These are phyloP conservation scores for Setaria italica DNA, from an alignment of 202 grass and related monocot species.

Conservation along the genomic window DNA sequence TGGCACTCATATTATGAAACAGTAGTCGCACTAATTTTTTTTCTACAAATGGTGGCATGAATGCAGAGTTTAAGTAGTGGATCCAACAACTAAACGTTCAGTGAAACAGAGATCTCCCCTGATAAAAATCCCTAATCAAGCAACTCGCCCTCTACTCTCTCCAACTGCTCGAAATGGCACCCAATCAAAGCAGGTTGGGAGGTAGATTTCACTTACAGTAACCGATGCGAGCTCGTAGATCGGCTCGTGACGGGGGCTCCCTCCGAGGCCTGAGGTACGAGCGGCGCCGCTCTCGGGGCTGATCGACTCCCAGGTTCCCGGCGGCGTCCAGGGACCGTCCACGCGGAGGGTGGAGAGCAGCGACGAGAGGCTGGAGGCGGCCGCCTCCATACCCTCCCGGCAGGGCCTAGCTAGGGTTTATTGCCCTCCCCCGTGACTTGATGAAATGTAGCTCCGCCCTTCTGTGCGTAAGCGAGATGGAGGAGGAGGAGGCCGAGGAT, in stretches of 20 bases:
- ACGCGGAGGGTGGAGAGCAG: constrained; percentile 70
- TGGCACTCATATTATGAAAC: background rate
- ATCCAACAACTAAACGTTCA: constrained; percentile 18
- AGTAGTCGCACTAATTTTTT: background rate
- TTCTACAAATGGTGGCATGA: background rate
- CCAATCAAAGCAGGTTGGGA: constrained; percentile 1
- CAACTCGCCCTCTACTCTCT: background rate
- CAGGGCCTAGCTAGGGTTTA: constrained; percentile 46
- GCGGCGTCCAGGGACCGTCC: constrained; percentile 58
- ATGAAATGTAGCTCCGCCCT: background rate
- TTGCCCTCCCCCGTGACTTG: background rate
- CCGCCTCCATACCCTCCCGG: constrained; percentile 53
- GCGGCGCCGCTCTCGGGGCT: constrained; percentile 45
- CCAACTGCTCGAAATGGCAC: constrained; percentile 14
- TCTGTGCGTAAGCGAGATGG: background rate
- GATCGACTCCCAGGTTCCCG: constrained; percentile 75
- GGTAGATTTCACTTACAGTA: constrained; percentile 57
- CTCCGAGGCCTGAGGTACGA: constrained; percentile 30
- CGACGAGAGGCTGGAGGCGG: constrained; percentile 70
- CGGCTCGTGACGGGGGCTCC: constrained; percentile 39
- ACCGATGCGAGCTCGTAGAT: constrained; percentile 69
- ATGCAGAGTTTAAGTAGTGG: background rate
- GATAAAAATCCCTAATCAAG: constrained; percentile 1
- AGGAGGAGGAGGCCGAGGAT: background rate
- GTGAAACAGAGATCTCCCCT: constrained; percentile 5